Percentiles rank a stretch among this genome's conserved stretches.
phyloP scores from a whole-genome alignment of 2,329 filamentous ascomycete genomes.

The Cladophialophora bantiana region DNA sequence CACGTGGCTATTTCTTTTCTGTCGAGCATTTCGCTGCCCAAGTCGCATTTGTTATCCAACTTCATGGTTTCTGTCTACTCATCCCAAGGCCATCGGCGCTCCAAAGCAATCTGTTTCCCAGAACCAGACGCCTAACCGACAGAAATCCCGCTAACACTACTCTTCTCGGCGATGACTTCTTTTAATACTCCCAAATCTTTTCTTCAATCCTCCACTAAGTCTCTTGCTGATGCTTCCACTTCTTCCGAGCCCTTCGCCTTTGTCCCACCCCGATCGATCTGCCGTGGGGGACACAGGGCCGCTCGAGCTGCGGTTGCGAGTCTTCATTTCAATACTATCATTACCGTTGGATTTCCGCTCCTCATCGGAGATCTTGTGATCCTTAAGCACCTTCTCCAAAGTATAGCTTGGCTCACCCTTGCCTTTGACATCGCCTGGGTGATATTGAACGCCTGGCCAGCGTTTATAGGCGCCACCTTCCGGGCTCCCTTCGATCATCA shows the following conservation, averaged over 20 bases:
- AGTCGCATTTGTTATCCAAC: background rate
- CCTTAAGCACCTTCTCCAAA: slow-evolving; percentile 71
- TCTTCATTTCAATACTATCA: slow-evolving; percentile 39
- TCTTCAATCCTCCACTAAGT: slow-evolving; percentile 39
- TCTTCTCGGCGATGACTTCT: slow-evolving; percentile 28
- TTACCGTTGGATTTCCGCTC: slow-evolving; percentile 17
- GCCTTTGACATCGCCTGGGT: slow-evolving; percentile 78
- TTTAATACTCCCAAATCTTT: slow-evolving; percentile 39
- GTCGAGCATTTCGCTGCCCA: background rate
- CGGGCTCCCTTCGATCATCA: slow-evolving; percentile 76
- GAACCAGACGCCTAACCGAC: background rate
- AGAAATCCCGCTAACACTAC: slow-evolving; percentile 3
- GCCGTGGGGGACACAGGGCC: slow-evolving; percentile 16
- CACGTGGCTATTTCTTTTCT: background rate
- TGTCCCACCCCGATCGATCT: slow-evolving; percentile 27
- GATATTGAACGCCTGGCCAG: slow-evolving; percentile 71
- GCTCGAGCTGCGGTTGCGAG: slow-evolving; percentile 23
- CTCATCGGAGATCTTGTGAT: slow-evolving; percentile 53
- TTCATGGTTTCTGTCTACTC: slow-evolving; percentile 1
- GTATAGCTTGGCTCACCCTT: slow-evolving; percentile 80
- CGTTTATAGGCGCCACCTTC: slow-evolving; percentile 78
- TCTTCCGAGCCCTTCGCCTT: slow-evolving; percentile 27
- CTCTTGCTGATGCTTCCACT: slow-evolving; percentile 38
- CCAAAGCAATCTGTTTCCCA: slow-evolving; percentile 3
- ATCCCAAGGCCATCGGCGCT: background rate